Conservation (phyloP, 495 filamentous ascomycete species). For the Trypethelium eluteriae region DNA sequence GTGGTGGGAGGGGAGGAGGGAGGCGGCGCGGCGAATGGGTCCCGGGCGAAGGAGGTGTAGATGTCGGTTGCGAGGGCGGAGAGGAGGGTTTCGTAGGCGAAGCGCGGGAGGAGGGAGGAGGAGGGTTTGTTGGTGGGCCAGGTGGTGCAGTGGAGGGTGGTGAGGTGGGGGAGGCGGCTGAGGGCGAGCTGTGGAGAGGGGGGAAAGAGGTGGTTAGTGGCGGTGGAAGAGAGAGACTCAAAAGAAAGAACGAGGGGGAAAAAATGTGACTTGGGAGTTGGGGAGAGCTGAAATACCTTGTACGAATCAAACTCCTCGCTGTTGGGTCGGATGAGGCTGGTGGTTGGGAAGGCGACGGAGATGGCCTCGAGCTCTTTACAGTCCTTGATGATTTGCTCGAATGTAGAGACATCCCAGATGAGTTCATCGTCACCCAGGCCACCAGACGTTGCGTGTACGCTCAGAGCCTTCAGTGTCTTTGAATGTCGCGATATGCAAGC, state of each 20-base stretch:
- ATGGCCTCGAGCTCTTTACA: constrained; percentile 33
- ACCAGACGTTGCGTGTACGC: constrained; percentile 27
- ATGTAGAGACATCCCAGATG: constrained; percentile 29
- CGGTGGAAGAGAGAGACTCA: background rate
- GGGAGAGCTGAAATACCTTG: constrained; percentile 21
- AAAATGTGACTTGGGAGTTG: background rate
- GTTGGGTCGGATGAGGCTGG: constrained; percentile 26
- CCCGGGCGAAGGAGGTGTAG: constrained; percentile 14
- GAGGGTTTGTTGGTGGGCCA: constrained; percentile 36
- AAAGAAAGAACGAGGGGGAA: too few relatives aligned
- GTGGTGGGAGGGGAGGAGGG: background rate
- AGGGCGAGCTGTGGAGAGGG: constrained; percentile 22
- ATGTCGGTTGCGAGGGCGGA: constrained; percentile 24
- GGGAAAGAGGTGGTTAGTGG: constrained; percentile 8
- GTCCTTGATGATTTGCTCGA: constrained; percentile 33
- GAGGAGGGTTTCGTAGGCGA: constrained; percentile 34
- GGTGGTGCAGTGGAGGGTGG: constrained; percentile 37
- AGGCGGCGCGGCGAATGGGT: background rate
- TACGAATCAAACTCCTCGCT: constrained; percentile 29
- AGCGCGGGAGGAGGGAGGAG: constrained; percentile 27
- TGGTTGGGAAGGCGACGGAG: constrained; percentile 30
- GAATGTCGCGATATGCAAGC: constrained; percentile 32
- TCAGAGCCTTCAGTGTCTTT: constrained; percentile 32
- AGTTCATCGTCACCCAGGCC: constrained; percentile 31
- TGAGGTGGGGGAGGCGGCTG: constrained; percentile 26